These are phyloP conservation scores for Ganoderma resinaceum DNA, from an alignment of 1,284 basidiomycete species.

Conservation along the genomic window DNA sequence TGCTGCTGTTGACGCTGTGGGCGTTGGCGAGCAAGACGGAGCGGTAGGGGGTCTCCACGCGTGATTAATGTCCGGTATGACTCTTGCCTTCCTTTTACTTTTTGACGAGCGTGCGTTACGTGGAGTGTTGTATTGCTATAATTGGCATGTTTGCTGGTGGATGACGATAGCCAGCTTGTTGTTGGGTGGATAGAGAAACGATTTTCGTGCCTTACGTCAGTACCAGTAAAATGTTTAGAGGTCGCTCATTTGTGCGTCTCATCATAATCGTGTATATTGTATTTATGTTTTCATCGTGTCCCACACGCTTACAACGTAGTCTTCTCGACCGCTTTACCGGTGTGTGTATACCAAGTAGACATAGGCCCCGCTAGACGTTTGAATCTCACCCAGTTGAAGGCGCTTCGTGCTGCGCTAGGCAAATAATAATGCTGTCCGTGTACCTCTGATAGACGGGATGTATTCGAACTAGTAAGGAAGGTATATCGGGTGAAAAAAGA, in stretches of 20 bases:
- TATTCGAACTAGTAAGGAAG: not conserved
- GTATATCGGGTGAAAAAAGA: not conserved
- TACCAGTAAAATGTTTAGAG: not conserved
- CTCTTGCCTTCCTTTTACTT: not conserved
- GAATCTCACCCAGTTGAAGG: not conserved
- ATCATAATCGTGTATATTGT: not conserved
- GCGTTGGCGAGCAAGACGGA: conserved; percentile 33
- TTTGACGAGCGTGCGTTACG: not conserved
- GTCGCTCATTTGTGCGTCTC: not conserved
- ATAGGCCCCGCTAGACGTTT: not conserved
- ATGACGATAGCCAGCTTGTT: not conserved
- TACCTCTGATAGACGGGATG: not conserved
- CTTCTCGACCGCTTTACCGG: not conserved
- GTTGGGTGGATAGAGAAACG: not conserved
- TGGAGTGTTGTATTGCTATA: not conserved
- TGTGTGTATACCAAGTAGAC: not conserved
- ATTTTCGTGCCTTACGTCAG: not conserved
- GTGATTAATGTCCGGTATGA: not conserved
- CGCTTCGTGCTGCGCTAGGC: too few relatives aligned
- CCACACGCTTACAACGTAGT: not conserved
- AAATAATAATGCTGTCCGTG: too few relatives aligned
- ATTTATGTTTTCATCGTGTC: not conserved
- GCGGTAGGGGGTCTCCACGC: not conserved
- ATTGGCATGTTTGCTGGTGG: not conserved
- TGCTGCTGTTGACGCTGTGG: conserved; percentile 65